These are phyloP conservation scores for Arthrobotrys sinensis DNA, from an alignment of 2,329 filamentous ascomycete genomes.

Conservation along the genomic window DNA sequence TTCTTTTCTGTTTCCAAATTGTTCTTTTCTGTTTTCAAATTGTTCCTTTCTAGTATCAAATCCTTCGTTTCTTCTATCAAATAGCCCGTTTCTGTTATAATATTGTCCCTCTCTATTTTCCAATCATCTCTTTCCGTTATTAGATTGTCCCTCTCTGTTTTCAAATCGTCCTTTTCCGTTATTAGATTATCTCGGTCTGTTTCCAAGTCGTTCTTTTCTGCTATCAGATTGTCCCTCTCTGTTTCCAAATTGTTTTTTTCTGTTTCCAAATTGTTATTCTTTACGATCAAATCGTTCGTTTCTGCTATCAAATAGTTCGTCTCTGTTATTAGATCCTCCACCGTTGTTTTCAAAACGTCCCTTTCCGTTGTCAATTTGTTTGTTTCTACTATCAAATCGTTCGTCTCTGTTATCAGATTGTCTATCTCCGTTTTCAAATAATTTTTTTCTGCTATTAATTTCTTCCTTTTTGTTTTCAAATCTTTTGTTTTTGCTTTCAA, in stretches of 20 bases:
- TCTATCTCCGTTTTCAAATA: not conserved
- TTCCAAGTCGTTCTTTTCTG: not conserved
- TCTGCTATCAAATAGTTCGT: not conserved
- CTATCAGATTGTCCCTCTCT: not conserved
- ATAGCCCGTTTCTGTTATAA: not conserved
- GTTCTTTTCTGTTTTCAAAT: not conserved
- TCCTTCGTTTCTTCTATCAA: not conserved
- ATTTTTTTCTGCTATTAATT: not conserved
- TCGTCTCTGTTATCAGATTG: not conserved
- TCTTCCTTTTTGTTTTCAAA: not conserved
- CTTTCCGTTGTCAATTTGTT: not conserved
- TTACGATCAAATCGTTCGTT: not conserved
- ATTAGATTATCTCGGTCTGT: not conserved
- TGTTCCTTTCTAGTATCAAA: not conserved
- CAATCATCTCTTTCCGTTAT: not conserved
- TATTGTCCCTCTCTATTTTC: not conserved
- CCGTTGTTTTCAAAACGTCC: not conserved
- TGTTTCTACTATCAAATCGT: slow-evolving; percentile 1
- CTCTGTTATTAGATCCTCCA: not conserved
- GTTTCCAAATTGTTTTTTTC: not conserved
- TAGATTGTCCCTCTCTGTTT: not conserved
- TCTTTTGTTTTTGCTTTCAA: not conserved
- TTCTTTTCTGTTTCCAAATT: not conserved
- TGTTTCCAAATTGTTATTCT: not conserved
- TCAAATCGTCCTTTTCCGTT: not conserved